These are phyloP conservation scores for Cercospora zeae-maydis DNA, from an alignment of 2,329 filamentous ascomycete species.

Conservation along the genomic window DNA sequence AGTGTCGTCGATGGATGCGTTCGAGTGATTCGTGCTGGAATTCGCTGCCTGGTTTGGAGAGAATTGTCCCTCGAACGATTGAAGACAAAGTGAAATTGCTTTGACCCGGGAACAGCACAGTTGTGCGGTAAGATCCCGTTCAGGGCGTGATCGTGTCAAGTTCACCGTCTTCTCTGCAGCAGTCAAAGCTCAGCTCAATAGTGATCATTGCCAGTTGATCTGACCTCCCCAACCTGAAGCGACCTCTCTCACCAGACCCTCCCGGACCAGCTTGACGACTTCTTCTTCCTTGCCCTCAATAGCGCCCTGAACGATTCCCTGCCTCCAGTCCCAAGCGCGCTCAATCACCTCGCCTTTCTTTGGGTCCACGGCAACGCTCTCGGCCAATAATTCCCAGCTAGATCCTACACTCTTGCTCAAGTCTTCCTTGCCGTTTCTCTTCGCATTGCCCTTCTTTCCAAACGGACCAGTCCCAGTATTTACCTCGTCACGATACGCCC, in stretches of 20 bases:
- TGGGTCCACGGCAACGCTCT: slow-evolving; percentile 15
- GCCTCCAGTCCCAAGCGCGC: slow-evolving; percentile 27
- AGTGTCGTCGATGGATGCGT: background rate
- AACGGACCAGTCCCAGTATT: slow-evolving; percentile 15
- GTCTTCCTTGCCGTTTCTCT: slow-evolving; percentile 24
- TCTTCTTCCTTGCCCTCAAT: slow-evolving; percentile 17
- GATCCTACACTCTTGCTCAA: slow-evolving; percentile 25
- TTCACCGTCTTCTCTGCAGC: background rate
- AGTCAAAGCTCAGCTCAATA: background rate
- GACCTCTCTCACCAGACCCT: slow-evolving; percentile 23
- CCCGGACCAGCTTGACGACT: slow-evolving; percentile 21
- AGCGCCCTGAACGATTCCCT: slow-evolving; percentile 20
- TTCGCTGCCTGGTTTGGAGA: too few relatives aligned
- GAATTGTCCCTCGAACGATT: background rate
- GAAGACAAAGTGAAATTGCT: background rate
- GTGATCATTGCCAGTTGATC: slow-evolving; percentile 16
- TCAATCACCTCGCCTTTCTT: slow-evolving; percentile 15
- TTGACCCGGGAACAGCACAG: background rate
- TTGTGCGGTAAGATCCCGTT: too few relatives aligned
- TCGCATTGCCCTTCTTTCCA: slow-evolving; percentile 2
- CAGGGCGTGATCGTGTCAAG: too few relatives aligned
- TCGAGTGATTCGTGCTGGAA: too few relatives aligned
- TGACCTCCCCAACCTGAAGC: slow-evolving; percentile 24
- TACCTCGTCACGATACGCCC: slow-evolving; percentile 23
- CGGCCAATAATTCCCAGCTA: slow-evolving; percentile 32